These are phyloP conservation scores for Helenozyma rhizophorensis DNA, from an alignment of 805 yeast species.

Conservation along the genomic window DNA sequence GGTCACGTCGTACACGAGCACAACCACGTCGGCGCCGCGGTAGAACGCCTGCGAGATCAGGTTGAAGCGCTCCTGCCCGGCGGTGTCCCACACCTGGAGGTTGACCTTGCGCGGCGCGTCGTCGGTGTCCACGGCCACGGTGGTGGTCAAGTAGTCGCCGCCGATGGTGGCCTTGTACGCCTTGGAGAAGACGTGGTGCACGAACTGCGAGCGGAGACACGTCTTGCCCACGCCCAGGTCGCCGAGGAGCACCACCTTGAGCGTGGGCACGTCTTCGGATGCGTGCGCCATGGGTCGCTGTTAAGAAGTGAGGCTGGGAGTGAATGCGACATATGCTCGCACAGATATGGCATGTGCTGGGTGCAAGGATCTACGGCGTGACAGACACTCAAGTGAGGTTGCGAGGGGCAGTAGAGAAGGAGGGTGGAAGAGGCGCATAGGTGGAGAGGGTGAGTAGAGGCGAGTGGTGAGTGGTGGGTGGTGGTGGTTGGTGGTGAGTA, in stretches of 20 bases:
- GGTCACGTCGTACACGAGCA: constrained; percentile 51
- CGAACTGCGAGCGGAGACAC: constrained; percentile 50
- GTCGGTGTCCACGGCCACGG: constrained; percentile 14
- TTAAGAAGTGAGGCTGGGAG: neutral
- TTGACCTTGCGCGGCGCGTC: constrained; percentile 20
- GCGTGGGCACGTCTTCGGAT: constrained; percentile 13
- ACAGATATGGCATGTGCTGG: neutral
- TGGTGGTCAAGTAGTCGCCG: constrained; percentile 51
- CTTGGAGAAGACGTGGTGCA: constrained; percentile 50
- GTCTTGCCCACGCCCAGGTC: constrained; percentile 61
- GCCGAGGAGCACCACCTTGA: constrained; percentile 53
- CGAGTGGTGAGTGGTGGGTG: no score
- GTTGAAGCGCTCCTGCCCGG: constrained; percentile 45
- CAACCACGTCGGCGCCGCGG: constrained; percentile 54
- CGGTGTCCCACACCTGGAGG: constrained; percentile 56
- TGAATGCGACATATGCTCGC: neutral
- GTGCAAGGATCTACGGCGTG: neutral
- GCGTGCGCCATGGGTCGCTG: no score
- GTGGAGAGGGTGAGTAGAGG: no score
- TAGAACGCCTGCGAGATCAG: constrained; percentile 53
- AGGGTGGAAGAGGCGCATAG: no score
- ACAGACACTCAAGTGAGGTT: no score
- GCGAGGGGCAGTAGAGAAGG: no score
- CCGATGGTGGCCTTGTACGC: constrained; percentile 59
- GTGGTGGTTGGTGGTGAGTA: no score